Evolutionary conservation across 441 rosid species (phyloP), one percentile per base, ranked within the genome.

Genomic region (Populus tomentosa): DNA sequence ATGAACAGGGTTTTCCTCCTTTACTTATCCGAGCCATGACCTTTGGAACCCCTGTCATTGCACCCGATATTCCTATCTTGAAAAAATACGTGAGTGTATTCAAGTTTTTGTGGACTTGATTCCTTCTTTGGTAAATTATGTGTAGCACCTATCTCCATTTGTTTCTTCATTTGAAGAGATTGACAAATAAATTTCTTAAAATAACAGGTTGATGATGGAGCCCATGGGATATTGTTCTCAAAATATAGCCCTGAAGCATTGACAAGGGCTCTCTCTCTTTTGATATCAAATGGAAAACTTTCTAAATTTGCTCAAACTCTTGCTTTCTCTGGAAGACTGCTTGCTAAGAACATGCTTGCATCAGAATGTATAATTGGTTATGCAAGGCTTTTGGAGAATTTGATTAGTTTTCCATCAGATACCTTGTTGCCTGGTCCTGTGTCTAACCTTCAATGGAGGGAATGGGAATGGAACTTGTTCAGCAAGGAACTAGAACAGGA

Each of bases 1-100:
- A 93, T 84, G 98, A 94, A 80, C 98, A 94, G 85, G 90, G 87
- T 75, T 97, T 97, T 74, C 96, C 98, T 73, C 86, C 98, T 72
- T 75, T 97, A 75, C 82, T 97, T 81, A 83, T 91, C 79, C 93
- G 97, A 82, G 96, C 98, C 79, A 91, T 97, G 99, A 93, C 92
- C 69, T 90, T 93, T 81, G 94, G 92, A 75, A 85, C 91, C 75
- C 97, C 94, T 64, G 82, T 94, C 82, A 80, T 92, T 76, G 83
- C 88, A 70, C 98, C 98, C 61, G 97, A 97, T 82, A 85, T 87
- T 82, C 93, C 97, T 71, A 76, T 91, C 75, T 84, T 97, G 61
- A 93, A 85, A 86, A 89, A 90, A 91, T 91, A 92, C 77, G 99
- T 92, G 80, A 77, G 97, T 85, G 46, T 38, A 38, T 38, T 38